These are phyloP conservation scores for Aspergillus sp. DNA, from an alignment of 2,329 filamentous ascomycete genomes.

Conservation along the genomic window DNA sequence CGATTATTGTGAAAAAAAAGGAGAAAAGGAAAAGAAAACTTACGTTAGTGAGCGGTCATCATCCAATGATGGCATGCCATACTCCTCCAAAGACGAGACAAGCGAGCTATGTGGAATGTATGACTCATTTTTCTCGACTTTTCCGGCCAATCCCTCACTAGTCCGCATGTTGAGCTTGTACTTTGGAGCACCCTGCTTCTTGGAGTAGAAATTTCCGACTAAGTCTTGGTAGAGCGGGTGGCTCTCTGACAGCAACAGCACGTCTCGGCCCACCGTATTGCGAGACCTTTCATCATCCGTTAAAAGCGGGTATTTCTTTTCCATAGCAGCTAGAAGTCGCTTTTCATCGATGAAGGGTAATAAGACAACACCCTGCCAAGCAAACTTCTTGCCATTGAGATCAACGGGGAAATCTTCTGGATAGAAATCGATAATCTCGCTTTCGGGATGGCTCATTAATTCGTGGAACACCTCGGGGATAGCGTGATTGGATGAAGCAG, in stretches of 20 bases:
- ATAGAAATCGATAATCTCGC: conserved; percentile 96
- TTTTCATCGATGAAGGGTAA: conserved; percentile 96
- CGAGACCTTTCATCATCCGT: conserved; percentile 73
- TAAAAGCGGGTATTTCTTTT: conserved; percentile 76
- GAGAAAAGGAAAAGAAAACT: conserved; percentile 38
- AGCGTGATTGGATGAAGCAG: conserved; percentile 87
- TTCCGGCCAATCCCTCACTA: conserved; percentile 77
- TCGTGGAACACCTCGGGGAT: conserved; percentile 85
- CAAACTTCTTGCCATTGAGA: conserved; percentile 96
- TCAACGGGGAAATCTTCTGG: conserved; percentile 92
- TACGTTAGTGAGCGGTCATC: conserved; percentile 85
- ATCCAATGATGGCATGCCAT: conserved; percentile 73
- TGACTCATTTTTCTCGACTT: conserved; percentile 74
- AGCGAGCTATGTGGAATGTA: conserved; percentile 83
- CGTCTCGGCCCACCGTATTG: conserved; percentile 77
- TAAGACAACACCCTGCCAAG: conserved; percentile 93
- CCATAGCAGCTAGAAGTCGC: conserved; percentile 77
- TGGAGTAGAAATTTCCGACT: conserved; percentile 84
- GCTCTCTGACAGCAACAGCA: conserved; percentile 78
- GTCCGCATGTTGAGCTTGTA: conserved; percentile 72
- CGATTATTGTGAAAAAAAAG: not conserved
- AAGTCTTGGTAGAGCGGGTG: conserved; percentile 86
- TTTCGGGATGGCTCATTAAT: conserved; percentile 84
- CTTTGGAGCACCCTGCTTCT: conserved; percentile 68
- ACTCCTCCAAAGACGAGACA: conserved; percentile 72